Base-by-base conservation (phyloP, 495 filamentous ascomycete species). In the Aspergillus avenaceus region DNA sequence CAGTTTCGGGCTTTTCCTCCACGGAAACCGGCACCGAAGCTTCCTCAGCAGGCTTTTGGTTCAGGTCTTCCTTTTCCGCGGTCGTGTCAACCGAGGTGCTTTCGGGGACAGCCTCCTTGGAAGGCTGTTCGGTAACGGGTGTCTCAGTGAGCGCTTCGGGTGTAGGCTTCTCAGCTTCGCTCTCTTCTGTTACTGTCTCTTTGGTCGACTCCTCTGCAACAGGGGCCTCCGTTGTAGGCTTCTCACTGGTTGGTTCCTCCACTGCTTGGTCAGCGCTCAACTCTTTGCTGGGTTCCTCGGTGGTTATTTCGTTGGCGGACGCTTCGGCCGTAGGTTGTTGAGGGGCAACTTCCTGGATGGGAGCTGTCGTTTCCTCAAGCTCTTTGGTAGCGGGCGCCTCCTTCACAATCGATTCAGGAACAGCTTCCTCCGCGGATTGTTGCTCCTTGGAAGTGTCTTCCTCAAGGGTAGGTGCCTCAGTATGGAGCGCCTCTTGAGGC, bases 351-450 rank as follows among this genome's bases (percentile, higher is more conserved):
- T 50, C 48, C 23, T 29, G 37, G 31, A 16, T 18, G 4, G 19
- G 24, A 43, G 48, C 13, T 32, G 16, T 25, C 14, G 11, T 23
- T 28, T 44, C 28, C 28, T 23, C 36, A 27, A 41, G n/a, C 41
- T 52, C 28, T 21, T 45, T 29, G 13, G 32, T 3, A 36, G 14
- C 32, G 16, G 32, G 32, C n/a, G 24, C 40, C 19, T 23, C 21
- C 28, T 47, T 43, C 12, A 21, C 24, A n/a, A n/a, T n/a, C 21
- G 23, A 18, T 28, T 45, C 47, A 38, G 11, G 19, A 12, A 32
- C 42, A 41, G 28, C 32, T 23, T 47, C 45, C 26, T 48, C 52
- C 5, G 22, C 18, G 38, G 47, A n/a, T 23, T 37, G 27, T 21
- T 51, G 31, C 23, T 45, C 44, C 19, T 18, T 45, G 25, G 24